Base-by-base conservation (phyloP, 495 filamentous ascomycete species). In the Penicillium goetzii region DNA sequence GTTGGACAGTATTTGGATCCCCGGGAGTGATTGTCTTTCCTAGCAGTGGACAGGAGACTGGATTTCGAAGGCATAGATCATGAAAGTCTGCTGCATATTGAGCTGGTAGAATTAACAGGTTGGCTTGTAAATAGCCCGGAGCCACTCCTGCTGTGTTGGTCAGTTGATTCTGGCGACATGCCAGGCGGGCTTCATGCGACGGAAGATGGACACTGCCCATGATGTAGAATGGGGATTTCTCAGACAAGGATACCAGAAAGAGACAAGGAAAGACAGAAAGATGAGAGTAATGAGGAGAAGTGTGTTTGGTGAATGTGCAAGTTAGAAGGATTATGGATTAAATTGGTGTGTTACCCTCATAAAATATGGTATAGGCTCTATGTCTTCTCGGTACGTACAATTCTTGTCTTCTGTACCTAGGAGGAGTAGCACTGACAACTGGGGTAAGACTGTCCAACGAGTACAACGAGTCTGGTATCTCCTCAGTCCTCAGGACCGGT, bases 1-100 rank as follows among this genome's bases (percentile, higher is more conserved):
- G 73, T 25, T 56, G 34, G 36, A 77, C 41, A 19, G 40, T 36
- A 43, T 63, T 59, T 0, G 69, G 59, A 33, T 70, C 59, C 21
- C 66, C 75, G 0, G 67, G 62, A 0, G 28, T 41, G 1, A 62
- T 59, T 5, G 68, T 72, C 25, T 77, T 68, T 54, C 76, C 82
- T 25, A 87, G 69, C 3, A 88, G 69, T 0, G 84, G 86, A 63
- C 86, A 87, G 2, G 84, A 77, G n/a, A 86, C 82, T 7, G 83
- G 82, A 62, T 85, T 87, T 55, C 85, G 75, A 2, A 72, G 71
- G 66, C 84, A 88, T 30, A 86, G 79, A 33, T 76, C 58, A 17
- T 78, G 74, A 63, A 87, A 88, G 59, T 85, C 79, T 8, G 65
- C 10, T 33, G 83, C 83, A 67, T 87, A 81, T 50, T 68, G 68